Evolutionary conservation across 176 grass and related monocot species (phyloP).

Genomic region (Chloris gayana): DNA sequence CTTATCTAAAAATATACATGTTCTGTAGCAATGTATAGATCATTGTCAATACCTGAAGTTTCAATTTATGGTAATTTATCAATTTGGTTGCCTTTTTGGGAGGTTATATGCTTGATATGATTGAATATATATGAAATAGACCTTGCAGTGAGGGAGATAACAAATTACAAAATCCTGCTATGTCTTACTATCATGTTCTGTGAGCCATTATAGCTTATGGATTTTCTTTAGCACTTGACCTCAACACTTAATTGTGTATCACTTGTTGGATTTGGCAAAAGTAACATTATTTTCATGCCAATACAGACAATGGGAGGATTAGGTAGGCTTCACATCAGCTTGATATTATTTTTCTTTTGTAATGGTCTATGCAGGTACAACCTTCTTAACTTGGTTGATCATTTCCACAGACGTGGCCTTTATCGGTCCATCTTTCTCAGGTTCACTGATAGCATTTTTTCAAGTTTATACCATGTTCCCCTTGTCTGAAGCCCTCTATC

Average conservation of each 20-base stretch:
- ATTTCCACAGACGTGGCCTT: conserved; percentile 89
- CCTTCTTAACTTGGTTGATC: conserved; percentile 87
- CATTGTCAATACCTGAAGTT: neutral
- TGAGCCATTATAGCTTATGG: conserved; percentile 20
- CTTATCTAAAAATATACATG: conserved; percentile 12
- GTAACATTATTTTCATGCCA: neutral
- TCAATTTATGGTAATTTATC: neutral
- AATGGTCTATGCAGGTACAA: conserved; percentile 74
- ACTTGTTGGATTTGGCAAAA: neutral
- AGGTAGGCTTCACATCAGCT: neutral
- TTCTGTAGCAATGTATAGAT: neutral
- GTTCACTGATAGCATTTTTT: conserved; percentile 30
- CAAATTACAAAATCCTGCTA: neutral
- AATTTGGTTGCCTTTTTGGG: neutral
- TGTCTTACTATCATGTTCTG: neutral
- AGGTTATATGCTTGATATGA: conserved; percentile 25
- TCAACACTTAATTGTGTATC: neutral
- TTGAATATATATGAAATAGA: neutral
- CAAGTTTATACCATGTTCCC: neutral
- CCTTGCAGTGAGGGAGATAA: neutral
- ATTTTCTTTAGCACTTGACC: neutral
- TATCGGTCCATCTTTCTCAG: conserved; percentile 88
- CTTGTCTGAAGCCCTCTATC: conserved; percentile 2
- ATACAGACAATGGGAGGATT: neutral
- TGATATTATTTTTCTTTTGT: conserved; percentile 26